Evolutionary conservation across 2,329 filamentous ascomycete species (phyloP), one percentile per base, ranked within the genome.

Genomic region (Chaetomium sp.): DNA sequence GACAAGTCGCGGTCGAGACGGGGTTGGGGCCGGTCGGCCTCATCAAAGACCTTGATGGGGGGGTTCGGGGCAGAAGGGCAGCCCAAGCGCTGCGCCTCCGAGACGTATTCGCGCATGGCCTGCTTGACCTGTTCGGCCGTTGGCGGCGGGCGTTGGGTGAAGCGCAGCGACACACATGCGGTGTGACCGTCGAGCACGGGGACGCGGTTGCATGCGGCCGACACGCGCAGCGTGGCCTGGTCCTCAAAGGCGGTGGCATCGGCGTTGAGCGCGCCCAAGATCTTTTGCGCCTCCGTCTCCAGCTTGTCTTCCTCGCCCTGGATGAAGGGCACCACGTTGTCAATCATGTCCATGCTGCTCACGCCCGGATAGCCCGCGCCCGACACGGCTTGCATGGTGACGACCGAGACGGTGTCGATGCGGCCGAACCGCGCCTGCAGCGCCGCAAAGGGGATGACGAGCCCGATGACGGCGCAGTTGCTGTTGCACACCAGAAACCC

Each of bases 401-500:
- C 91, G 52, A 97, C 89, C 63, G 78, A 83, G 64, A 84, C 84
- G 64, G 74, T 71, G 59, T 89, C 87, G 63, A 96, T 88, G 65
- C 86, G 85, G 45, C 92, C 94, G 67, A 97, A 96, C 65, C 82
- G 85, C 52, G 86, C 82, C 71, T 95, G 88, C 38, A 97, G 82
- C 12, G 92, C 92, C 9, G 91, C 91, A 68, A 96, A 92, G 32
- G 94, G 94, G 61, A 96, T 95, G 59, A 96, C 92, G 56, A 97
- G 84, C 48, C 92, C 92, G 66, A 97, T 96, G 67, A 96, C 92
- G 55, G 92, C 92, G 75, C 94, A 99, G 76, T 97, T 97, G 62
- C 90, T 95, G 77, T 97, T 97, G 81, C 92, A 97, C 58, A 96
- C 90, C 40, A 97, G 76, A 76, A 97, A 96, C 32, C 94, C 94